phyloP scores from a whole-genome alignment of 768 basidiomycete genomes.

The Pleurotus citrinopileatus region DNA sequence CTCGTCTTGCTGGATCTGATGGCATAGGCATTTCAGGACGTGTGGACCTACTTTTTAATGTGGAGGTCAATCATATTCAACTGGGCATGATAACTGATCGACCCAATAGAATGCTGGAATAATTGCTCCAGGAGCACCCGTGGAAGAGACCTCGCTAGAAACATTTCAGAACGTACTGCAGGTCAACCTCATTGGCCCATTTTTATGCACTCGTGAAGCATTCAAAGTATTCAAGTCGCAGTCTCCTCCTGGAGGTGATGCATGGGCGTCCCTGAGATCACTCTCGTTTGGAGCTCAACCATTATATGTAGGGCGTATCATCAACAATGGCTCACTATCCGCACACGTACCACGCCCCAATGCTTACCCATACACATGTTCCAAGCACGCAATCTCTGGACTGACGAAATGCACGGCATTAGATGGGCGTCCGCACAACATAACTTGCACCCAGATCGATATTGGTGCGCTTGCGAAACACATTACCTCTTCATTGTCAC shows the following conservation, averaged over 20 bases:
- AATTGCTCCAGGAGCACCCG: conserved; percentile 39
- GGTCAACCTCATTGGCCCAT: conserved; percentile 70
- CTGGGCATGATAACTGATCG: not conserved
- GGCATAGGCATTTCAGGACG: conserved; percentile 45
- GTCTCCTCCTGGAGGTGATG: conserved; percentile 61
- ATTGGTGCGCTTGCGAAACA: conserved; percentile 49
- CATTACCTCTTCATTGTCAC: not conserved
- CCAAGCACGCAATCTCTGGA: conserved; percentile 80
- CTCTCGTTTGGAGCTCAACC: not conserved
- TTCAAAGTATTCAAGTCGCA: conserved; percentile 72
- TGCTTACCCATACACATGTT: conserved; percentile 63
- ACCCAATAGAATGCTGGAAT: conserved; percentile 73
- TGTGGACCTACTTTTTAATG: conserved; percentile 81
- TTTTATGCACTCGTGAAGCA: conserved; percentile 77
- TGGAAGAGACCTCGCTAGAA: conserved; percentile 61
- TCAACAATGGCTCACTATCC: conserved; percentile 84
- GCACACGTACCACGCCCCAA: conserved; percentile 70
- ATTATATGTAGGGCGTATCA: conserved; percentile 54
- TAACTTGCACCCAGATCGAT: conserved; percentile 80
- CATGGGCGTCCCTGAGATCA: not conserved
- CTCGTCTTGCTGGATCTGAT: not conserved
- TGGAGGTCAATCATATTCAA: too few relatives aligned
- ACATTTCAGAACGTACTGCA: conserved; percentile 64
- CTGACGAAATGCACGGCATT: conserved; percentile 75
- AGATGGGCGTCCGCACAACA: conserved; percentile 70